phyloP scores from a whole-genome alignment of 148 eudicot genomes.

The Euryodendron excelsum region DNA sequence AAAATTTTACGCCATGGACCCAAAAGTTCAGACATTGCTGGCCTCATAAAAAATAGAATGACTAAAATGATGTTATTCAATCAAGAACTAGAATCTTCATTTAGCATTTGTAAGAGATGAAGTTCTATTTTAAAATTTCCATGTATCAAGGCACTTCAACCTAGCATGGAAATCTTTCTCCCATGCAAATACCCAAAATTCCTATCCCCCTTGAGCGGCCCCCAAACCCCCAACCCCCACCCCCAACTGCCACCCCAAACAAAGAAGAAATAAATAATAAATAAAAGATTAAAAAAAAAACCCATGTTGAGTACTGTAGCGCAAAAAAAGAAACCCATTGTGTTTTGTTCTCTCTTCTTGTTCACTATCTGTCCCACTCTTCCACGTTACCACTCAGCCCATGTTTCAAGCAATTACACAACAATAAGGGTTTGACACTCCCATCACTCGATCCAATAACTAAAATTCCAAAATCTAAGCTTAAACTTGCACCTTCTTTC shows the following conservation, averaged over 20 bases:
- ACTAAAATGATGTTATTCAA: not conserved
- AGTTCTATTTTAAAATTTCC: not conserved
- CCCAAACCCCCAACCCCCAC: not conserved
- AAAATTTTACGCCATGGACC: not conserved
- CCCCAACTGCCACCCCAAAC: not conserved
- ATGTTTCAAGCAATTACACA: not conserved
- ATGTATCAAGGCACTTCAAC: not conserved
- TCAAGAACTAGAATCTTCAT: not conserved
- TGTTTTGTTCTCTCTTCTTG: not conserved
- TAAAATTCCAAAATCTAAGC: conserved; percentile 1
- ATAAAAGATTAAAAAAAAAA: not conserved
- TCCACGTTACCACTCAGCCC: too few species aligned
- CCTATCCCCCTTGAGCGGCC: too few species aligned
- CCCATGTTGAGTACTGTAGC: not conserved
- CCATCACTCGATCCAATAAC: not conserved
- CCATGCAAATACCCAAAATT: not conserved
- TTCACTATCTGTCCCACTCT: not conserved
- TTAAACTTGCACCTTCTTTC: conserved; percentile 6
- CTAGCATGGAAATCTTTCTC: not conserved
- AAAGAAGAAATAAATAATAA: not conserved
- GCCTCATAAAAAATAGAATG: not conserved
- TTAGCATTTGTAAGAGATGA: not conserved
- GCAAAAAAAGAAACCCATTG: not conserved
- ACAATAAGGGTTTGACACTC: not conserved
- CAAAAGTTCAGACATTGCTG: not conserved